Evolutionary conservation across 495 filamentous ascomycete genomes (phyloP).

Genomic region (Neurospora intermedia): DNA sequence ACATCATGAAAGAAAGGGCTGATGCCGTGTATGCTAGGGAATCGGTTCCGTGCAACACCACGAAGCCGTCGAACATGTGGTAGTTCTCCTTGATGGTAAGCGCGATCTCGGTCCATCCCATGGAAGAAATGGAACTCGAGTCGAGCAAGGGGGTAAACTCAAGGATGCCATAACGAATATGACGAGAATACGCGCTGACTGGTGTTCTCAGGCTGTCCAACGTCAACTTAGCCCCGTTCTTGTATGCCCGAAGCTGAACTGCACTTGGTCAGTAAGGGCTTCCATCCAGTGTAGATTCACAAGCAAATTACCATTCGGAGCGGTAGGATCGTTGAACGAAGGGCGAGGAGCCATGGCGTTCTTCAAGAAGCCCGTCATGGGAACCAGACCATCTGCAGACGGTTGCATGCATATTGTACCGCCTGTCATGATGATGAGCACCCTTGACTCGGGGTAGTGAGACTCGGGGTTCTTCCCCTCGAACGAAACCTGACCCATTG

Average conservation of each 20-base stretch:
- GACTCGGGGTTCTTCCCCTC: constrained; percentile 17
- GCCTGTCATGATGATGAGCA: constrained; percentile 87
- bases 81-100: constrained; percentile 63
- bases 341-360: constrained; percentile 73
- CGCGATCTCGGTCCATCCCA: constrained; percentile 86
- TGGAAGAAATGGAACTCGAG: constrained; percentile 81
- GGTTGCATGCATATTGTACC: constrained; percentile 94
- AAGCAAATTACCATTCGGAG: constrained; percentile 8
- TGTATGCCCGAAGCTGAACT: constrained; percentile 29
- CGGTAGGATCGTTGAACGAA: constrained; percentile 79
- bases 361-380: constrained; percentile 73
- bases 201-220: constrained; percentile 65
- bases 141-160: constrained; percentile 86
- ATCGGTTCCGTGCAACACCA: constrained; percentile 94
- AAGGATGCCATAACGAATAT: constrained; percentile 74
- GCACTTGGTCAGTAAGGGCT: constrained; percentile 2
- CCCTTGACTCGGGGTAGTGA: constrained; percentile 57
- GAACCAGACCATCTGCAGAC: constrained; percentile 53
- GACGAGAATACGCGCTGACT: constrained; percentile 65
- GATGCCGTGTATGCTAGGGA: constrained; percentile 86
- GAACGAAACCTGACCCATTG: constrained; percentile 16
- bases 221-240: constrained; percentile 26
- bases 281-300: not conserved
- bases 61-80: constrained; percentile 84
- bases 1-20: constrained; percentile 89